Percentiles rank a stretch among this genome's conserved stretches.
Evolutionary conservation across 1,284 basidiomycete species (phyloP).

Genomic region (Cryptococcus sp.): DNA sequence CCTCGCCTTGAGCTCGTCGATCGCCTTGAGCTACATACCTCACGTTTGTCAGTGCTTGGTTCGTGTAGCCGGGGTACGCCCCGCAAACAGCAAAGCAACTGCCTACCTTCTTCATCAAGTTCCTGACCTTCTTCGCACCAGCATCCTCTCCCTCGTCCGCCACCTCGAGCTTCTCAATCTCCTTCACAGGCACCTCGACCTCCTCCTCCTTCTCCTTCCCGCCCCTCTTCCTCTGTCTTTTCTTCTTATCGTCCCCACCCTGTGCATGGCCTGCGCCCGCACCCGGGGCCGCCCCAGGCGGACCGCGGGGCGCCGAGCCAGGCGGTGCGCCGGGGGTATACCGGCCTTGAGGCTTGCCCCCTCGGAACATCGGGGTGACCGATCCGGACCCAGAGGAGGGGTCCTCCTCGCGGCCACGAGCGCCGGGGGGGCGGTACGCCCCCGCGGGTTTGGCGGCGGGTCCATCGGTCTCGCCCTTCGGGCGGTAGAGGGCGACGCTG

Average conservation of each 20-base stretch:
- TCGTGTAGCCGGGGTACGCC: too few relatives aligned
- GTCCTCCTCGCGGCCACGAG: slow-evolving; percentile 76
- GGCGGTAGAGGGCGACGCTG: slow-evolving; percentile 54
- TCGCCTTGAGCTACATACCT: slow-evolving; percentile 73
- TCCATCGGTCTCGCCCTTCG: slow-evolving; percentile 47
- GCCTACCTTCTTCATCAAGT: slow-evolving; percentile 85
- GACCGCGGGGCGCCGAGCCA: slow-evolving; percentile 18
- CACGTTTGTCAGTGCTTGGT: neutral
- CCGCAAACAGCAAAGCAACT: slow-evolving; percentile 10
- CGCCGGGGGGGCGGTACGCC: slow-evolving; percentile 86
- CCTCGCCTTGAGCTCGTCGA: slow-evolving; percentile 91
- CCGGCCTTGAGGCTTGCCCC: slow-evolving; percentile 53
- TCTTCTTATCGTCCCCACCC: slow-evolving; percentile 58
- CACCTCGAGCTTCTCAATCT: slow-evolving; percentile 33
- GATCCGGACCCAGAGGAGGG: slow-evolving; percentile 30
- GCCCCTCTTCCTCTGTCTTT: slow-evolving; percentile 57
- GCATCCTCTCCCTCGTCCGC: slow-evolving; percentile 64
- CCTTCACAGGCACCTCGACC: slow-evolving; percentile 20
- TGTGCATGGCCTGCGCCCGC: slow-evolving; percentile 46
- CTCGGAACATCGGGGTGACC: slow-evolving; percentile 56
- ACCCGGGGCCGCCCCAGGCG: slow-evolving; percentile 22
- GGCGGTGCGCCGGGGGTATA: slow-evolving; percentile 65
- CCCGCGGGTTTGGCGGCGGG: slow-evolving; percentile 65
- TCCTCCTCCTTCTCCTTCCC: slow-evolving; percentile 52
- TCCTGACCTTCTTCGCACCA: slow-evolving; percentile 83